A percentile compares a stretch with the other conserved stretches of the same genome.
Conservation (phyloP, 2,329 filamentous ascomycete genomes). For the Pyrenophora seminiperda region DNA sequence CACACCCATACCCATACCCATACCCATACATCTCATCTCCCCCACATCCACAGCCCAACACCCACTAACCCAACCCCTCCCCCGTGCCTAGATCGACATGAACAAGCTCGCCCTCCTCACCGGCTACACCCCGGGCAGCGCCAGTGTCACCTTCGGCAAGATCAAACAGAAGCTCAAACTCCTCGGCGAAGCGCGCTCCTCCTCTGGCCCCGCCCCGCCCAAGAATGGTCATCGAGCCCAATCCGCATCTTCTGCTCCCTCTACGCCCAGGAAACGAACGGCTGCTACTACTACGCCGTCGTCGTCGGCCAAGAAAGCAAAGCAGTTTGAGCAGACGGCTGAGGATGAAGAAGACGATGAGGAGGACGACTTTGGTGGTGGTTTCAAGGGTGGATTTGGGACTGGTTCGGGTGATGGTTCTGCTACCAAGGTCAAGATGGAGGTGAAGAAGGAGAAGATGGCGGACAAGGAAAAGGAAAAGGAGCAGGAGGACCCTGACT, state of each 20-base stretch:
- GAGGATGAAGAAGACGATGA: constrained; percentile 12
- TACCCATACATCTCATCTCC: not conserved
- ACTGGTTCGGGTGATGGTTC: not conserved
- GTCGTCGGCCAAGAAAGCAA: constrained; percentile 21
- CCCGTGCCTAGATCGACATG: constrained; percentile 23
- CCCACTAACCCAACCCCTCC: constrained; percentile 10
- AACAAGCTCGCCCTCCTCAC: constrained; percentile 29
- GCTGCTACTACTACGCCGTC: constrained; percentile 11
- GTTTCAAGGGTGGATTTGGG: no score
- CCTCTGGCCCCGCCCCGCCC: constrained; percentile 1
- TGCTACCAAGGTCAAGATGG: constrained; percentile 18
- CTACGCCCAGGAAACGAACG: constrained; percentile 29
- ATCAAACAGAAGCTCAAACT: constrained; percentile 41
- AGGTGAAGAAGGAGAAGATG: not conserved
- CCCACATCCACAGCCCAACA: not conserved
- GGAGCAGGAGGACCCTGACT: not conserved
- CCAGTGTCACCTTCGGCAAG: constrained; percentile 37
- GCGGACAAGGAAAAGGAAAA: not conserved
- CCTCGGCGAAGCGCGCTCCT: constrained; percentile 12
- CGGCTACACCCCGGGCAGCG: constrained; percentile 34
- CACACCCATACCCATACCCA: not conserved
- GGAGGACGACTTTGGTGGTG: constrained; percentile 26
- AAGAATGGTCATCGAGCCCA: not conserved
- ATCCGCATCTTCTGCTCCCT: not conserved
- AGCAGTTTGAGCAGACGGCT: constrained; percentile 7